Conservation (phyloP, 1,284 basidiomycete species). For the Pseudozyma hubeiensis region DNA sequence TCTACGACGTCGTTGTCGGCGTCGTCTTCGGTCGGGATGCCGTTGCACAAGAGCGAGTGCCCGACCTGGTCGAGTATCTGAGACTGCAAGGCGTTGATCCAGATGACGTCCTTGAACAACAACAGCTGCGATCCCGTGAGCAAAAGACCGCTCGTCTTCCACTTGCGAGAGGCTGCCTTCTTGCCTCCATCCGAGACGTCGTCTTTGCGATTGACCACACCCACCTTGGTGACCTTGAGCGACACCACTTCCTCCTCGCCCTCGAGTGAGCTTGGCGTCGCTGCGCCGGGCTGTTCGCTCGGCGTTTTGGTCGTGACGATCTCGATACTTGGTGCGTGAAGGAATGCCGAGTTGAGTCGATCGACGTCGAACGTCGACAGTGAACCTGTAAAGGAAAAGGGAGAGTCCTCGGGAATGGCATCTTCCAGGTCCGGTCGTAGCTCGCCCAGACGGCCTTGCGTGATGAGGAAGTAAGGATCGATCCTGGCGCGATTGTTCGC, state of each 20-base stretch:
- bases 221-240: constrained; percentile 84
- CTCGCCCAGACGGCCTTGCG: constrained; percentile 77
- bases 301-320: constrained; percentile 48
- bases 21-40: constrained; percentile 27
- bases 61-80: constrained; percentile 70
- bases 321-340: constrained; percentile 61
- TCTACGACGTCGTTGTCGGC: constrained; percentile 24
- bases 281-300: constrained; percentile 17
- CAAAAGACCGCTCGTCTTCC: constrained; percentile 86
- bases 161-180: constrained; percentile 82
- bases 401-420: constrained; percentile 55
- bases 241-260: constrained; percentile 65
- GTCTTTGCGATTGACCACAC: constrained; percentile 82
- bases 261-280: not conserved
- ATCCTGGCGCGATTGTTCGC: constrained; percentile 74
- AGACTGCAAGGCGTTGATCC: constrained; percentile 74
- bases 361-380: constrained; percentile 39
- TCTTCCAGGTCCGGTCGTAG: constrained; percentile 71
- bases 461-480: constrained; percentile 92
- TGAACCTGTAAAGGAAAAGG: constrained; percentile 55
- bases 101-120: constrained; percentile 86
- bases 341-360: constrained; percentile 49
- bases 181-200: constrained; percentile 79
- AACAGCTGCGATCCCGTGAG: constrained; percentile 90
- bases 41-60: constrained; percentile 45